Base-by-base conservation (phyloP, 306 rosid species). In the Acmispon strigosus region DNA sequence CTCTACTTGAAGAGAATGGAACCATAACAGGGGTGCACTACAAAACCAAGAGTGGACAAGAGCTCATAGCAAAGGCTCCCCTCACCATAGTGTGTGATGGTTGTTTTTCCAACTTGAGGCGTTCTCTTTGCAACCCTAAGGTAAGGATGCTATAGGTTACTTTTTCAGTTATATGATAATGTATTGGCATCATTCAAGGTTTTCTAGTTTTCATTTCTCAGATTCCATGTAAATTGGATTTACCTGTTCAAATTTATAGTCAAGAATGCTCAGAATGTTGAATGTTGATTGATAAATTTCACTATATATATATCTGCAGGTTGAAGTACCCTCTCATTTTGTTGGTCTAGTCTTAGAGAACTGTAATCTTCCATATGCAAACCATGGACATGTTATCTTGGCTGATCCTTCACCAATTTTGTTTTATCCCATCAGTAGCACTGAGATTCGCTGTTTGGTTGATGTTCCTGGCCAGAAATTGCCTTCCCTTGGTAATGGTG, bases 271-370 rank as follows among this genome's bases (percentile, higher is more conserved):
- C 6, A 32, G 37, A 32, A 32, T 32, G 43, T 43, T 12, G 2
- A 24, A 24, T 60, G 29, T 48, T 72, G 55, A 8, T 71, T 53
- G 54, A 32, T 24, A 14, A 6, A 49, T 57, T 62, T 42, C 0
- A 16, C 41, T 54, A 41, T 39, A 32, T 32, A 32, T 32, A 5
- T 73, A 43, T 69, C 20, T 72, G 74, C 83, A 91, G 97, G 96
- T 92, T 62, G 98, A 92, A 19, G 82, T 52, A 27, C 96, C 95
- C 36, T 88, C 91, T 43, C 87, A 84, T 80, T 88, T 84, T 80
- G 91, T 86, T 54, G 91, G 91, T 44, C 57, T 84, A 42, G 48
- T 86, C 8, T 61, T 88, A 41, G 86, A 86, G 76, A 82, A 84
- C 52, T 82, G 86, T 47, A 45, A 84, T 66, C 91, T 88, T 57